Evolutionary conservation across 1,284 basidiomycete species (phyloP).

Genomic region (Sanguinoderma infundibulare): DNA sequence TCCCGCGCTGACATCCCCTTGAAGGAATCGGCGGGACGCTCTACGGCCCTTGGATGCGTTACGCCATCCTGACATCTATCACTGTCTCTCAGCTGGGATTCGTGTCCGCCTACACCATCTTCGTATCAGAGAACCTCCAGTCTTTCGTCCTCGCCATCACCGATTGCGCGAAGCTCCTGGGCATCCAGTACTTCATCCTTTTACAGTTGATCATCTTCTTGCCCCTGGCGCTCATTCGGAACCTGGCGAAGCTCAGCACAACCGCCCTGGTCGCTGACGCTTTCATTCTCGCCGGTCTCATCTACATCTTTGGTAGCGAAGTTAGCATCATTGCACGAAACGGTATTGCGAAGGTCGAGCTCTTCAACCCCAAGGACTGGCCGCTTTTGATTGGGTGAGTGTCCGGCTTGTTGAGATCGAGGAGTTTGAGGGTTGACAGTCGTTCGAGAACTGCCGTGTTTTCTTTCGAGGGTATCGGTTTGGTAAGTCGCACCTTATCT

Average conservation of each 20-base stretch:
- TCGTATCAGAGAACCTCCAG: conserved; percentile 92
- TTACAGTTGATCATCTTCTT: conserved; percentile 88
- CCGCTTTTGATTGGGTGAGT: conserved; percentile 90
- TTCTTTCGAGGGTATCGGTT: conserved; percentile 96
- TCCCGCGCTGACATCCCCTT: neutral
- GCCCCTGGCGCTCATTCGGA: conserved; percentile 85
- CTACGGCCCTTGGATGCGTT: conserved; percentile 94
- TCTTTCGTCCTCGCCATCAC: conserved; percentile 88
- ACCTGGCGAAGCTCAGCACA: conserved; percentile 91
- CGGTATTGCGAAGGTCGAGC: conserved; percentile 82
- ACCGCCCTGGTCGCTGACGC: conserved; percentile 94
- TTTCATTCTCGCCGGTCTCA: conserved; percentile 90
- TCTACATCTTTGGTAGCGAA: conserved; percentile 89
- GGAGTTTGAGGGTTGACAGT: conserved; percentile 1
- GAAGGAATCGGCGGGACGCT: conserved; percentile 92
- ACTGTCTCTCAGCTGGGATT: conserved; percentile 91
- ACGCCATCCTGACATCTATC: conserved; percentile 88
- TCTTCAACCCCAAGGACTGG: conserved; percentile 92
- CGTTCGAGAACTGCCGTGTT: conserved; percentile 88
- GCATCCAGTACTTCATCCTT: conserved; percentile 83
- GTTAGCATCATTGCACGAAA: conserved; percentile 63
- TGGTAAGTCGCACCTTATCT: conserved; percentile 55
- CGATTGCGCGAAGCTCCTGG: conserved; percentile 73
- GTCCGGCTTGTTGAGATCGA: neutral
- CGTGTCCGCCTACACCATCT: conserved; percentile 92